Base-by-base conservation (phyloP, 1,284 basidiomycete species). In the Leucoagaricus sp. region DNA sequence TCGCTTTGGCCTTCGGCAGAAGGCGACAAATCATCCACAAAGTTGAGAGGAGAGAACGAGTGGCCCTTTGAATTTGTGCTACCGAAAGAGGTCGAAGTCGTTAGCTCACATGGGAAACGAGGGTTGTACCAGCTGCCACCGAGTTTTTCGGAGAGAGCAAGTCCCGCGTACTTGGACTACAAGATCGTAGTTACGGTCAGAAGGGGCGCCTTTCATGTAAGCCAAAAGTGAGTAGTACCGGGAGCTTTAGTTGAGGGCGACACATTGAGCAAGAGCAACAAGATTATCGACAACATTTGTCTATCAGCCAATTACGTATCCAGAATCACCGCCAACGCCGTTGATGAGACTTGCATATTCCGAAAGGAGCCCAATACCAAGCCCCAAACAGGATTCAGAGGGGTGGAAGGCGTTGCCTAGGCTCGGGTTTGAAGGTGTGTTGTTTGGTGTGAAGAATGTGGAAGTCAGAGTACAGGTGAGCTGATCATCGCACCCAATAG, bases 81-180 rank as follows among this genome's bases (percentile, higher is more conserved):
- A 9, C 82, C 80, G 0, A 63, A 63, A 23, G 73, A 77, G 21
- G 75, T 80, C 12, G 61, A 62, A 26, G 61, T 76, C 9, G 17
- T 17, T 40, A 46, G 46, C 13, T 38, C 46, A 15, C 19, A 61
- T 40, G 64, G 60, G 15, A 69, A 62, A 62, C 67, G 60, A 6
- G 59, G 63, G 13, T 67, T 54, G 7, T 78, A 75, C 50, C 67
- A 62, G 13, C 70, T 81, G 4, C 81, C 81, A 3, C 76, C 80
- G n/a, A 75, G 70, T 44, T 79, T 82, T 58, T 73, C 75, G 0
- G 79, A 83, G 62, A 65, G 72, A 26, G 73, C 73, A 2, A 75
- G 75, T 49, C 72, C 75, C 4, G 75, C 72, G 7, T 77, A 78
- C 49, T 73, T 85, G 31, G 77, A 83, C 48, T 84, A 84, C 63